A percentile compares a stretch with the other conserved stretches of the same genome.
Conservation (phyloP, 177 flowering plant species). For the Vitis hybrid region DNA sequence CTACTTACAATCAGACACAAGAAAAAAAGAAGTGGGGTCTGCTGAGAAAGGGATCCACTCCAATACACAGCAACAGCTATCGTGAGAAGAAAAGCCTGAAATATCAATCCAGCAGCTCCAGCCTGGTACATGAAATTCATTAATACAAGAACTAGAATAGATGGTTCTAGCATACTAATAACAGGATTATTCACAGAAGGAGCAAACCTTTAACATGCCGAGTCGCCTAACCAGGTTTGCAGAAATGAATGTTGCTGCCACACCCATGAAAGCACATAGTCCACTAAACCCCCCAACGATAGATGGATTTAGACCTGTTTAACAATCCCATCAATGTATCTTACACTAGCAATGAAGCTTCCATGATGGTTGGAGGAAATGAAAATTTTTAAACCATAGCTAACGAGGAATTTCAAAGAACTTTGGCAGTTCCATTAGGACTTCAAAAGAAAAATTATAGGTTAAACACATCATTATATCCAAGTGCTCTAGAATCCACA, state of each 20-base stretch:
- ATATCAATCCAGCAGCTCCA: slow-evolving; percentile 86
- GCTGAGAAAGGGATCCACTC: slow-evolving; percentile 77
- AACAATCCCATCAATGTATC: neutral
- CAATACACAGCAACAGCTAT: slow-evolving; percentile 90
- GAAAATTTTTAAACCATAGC: neutral
- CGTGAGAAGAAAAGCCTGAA: slow-evolving; percentile 90
- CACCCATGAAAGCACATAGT: slow-evolving; percentile 96
- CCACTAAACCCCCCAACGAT: slow-evolving; percentile 94
- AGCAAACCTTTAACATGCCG: slow-evolving; percentile 85
- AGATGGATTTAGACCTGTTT: slow-evolving; percentile 84
- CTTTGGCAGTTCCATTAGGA: neutral
- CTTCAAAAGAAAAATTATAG: no score
- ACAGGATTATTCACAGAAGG: slow-evolving; percentile 5
- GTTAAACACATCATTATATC: no score
- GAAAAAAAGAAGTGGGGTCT: slow-evolving; percentile 80
- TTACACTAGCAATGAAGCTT: neutral
- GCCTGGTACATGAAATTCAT: slow-evolving; percentile 54
- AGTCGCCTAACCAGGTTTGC: slow-evolving; percentile 68
- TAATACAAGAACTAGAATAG: slow-evolving; percentile 11
- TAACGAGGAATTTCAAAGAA: neutral
- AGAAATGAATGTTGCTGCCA: slow-evolving; percentile 92
- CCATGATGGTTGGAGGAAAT: neutral
- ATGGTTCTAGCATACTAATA: neutral
- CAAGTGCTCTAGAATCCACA: no score
- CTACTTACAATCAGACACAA: slow-evolving; percentile 75